These are phyloP conservation scores for Hypoxylon perforatum DNA, from an alignment of 495 filamentous ascomycete species.

Conservation along the genomic window DNA sequence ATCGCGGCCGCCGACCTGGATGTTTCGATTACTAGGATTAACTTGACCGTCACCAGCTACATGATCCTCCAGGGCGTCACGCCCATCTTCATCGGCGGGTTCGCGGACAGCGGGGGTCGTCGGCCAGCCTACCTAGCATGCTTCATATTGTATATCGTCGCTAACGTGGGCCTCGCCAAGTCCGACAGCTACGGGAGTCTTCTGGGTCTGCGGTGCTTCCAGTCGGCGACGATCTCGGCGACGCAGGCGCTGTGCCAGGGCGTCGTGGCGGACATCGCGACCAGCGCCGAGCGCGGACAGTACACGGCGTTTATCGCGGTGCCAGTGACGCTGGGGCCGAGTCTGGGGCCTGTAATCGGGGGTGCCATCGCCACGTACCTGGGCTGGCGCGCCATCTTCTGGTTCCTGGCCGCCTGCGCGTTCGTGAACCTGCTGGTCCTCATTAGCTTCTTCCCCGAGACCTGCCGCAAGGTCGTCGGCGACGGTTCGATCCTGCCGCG, in stretches of 20 bases:
- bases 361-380: constrained; percentile 68
- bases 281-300: constrained; percentile 62
- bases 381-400: constrained; percentile 77
- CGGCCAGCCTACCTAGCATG: constrained; percentile 65
- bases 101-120: constrained; percentile 66
- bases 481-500: constrained; percentile 67
- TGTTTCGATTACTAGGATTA: constrained; percentile 64
- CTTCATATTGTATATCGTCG: constrained; percentile 66
- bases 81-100: constrained; percentile 66
- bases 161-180: constrained; percentile 66
- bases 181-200: constrained; percentile 61
- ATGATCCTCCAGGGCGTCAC: constrained; percentile 69
- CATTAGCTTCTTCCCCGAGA: constrained; percentile 67
- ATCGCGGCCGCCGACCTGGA: constrained; percentile 62
- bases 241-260: constrained; percentile 65
- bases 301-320: constrained; percentile 55
- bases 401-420: constrained; percentile 69
- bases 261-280: constrained; percentile 65
- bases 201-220: constrained; percentile 64
- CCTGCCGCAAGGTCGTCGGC: constrained; percentile 70
- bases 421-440: constrained; percentile 56
- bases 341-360: constrained; percentile 70
- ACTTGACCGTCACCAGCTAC: constrained; percentile 71
- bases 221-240: constrained; percentile 64
- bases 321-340: constrained; percentile 57